phyloP scores from a whole-genome alignment of 768 basidiomycete species.

The Pleurotus tuoliensis region DNA sequence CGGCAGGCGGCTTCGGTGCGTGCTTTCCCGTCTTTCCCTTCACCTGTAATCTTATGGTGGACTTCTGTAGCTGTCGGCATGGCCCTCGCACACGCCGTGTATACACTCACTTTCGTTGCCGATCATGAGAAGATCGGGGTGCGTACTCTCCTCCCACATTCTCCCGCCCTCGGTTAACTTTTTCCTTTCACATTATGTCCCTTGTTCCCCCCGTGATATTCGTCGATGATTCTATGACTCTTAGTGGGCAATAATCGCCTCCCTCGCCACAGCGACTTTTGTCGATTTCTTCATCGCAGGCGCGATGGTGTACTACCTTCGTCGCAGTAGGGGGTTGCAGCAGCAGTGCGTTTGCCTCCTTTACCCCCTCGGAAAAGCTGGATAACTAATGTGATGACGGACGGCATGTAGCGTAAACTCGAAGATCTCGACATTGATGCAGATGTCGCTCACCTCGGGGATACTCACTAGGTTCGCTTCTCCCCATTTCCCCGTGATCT shows the following conservation, averaged over 20 bases:
- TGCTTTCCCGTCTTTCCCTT: background rate
- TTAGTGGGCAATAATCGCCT: slow-evolving; percentile 23
- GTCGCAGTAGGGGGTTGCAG: slow-evolving; percentile 14
- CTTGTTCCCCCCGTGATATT: background rate
- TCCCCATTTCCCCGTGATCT: background rate
- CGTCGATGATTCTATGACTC: background rate
- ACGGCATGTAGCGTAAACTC: slow-evolving; percentile 3
- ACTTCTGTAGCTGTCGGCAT: background rate
- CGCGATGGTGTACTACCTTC: slow-evolving; percentile 22
- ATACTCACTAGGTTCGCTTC: slow-evolving; percentile 11
- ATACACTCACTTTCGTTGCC: background rate
- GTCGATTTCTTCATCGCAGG: slow-evolving; percentile 22
- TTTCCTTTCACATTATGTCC: too few relatives aligned
- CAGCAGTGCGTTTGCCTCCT: background rate
- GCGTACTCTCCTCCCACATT: background rate
- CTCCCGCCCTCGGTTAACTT: too few relatives aligned
- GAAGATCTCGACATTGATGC: slow-evolving; percentile 9
- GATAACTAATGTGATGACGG: too few relatives aligned
- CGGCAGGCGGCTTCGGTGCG: background rate
- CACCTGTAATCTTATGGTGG: background rate
- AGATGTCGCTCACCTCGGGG: slow-evolving; percentile 11
- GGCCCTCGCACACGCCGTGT: background rate
- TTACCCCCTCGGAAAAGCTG: too few relatives aligned
- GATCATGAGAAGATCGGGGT: background rate
- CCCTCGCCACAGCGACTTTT: slow-evolving; percentile 17